phyloP scores from a whole-genome alignment of 768 basidiomycete species.

The Collybia sordida region DNA sequence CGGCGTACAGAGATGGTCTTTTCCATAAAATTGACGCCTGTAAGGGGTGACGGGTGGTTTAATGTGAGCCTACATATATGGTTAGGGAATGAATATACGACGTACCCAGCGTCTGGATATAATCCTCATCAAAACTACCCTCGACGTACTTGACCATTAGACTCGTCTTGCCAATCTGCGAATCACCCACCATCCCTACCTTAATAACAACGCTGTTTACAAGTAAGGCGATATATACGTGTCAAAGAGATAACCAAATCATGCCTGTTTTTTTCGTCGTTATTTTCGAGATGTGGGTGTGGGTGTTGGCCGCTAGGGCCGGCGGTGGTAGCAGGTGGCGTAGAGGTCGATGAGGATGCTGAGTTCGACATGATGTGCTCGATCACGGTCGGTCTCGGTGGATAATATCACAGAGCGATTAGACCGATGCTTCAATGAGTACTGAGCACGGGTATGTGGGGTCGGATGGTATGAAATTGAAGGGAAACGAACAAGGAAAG shows the following conservation, averaged over 20 bases:
- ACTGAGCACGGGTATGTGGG: constrained; percentile 17
- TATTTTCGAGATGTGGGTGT: constrained; percentile 52
- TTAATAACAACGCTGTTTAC: constrained; percentile 84
- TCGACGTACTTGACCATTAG: constrained; percentile 99
- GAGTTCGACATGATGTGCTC: constrained; percentile 45
- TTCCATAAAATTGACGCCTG: constrained; percentile 99
- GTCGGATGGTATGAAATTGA: constrained; percentile 18
- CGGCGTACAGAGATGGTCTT: constrained; percentile 98
- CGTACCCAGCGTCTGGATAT: constrained; percentile 97
- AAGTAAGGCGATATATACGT: background rate
- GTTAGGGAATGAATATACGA: constrained; percentile 7
- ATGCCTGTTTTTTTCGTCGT: constrained; percentile 76
- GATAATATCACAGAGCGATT: constrained; percentile 15
- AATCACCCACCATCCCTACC: constrained; percentile 99
- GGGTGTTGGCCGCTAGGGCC: constrained; percentile 55
- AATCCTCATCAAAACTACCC: constrained; percentile 98
- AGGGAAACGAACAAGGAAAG: constrained; percentile 20
- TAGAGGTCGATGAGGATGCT: constrained; percentile 48
- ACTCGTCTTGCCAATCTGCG: constrained; percentile 98
- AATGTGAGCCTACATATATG: background rate
- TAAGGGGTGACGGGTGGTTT: constrained; percentile 8
- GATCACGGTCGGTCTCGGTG: constrained; percentile 14
- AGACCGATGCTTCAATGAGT: constrained; percentile 12
- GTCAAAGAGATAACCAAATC: constrained; percentile 8
- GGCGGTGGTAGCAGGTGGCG: constrained; percentile 39